Conservation (phyloP, 225 moss, liverwort and hornwort genomes). For the Lunularia cruciata region DNA sequence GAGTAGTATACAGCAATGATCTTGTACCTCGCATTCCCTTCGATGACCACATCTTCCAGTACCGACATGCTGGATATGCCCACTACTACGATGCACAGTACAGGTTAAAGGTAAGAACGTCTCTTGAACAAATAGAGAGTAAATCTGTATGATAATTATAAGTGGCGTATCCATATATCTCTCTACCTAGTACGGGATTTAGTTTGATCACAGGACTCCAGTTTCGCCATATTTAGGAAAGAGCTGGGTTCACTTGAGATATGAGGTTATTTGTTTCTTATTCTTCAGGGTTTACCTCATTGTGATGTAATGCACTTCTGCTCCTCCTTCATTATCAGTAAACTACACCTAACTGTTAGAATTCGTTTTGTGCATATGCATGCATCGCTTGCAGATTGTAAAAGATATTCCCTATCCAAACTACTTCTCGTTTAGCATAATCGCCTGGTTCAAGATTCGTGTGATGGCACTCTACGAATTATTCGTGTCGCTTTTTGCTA, state of each 20-base stretch:
- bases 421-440: slow-evolving; percentile 27
- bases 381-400: slow-evolving; percentile 30
- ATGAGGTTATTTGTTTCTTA: no score
- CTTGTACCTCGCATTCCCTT: slow-evolving; percentile 54
- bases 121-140: neutral
- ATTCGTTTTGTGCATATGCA: no score
- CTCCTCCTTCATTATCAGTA: no score
- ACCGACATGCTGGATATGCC: slow-evolving; percentile 59
- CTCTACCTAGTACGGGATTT: no score
- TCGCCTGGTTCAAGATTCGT: slow-evolving; percentile 20
- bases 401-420: slow-evolving; percentile 43
- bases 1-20: slow-evolving; percentile 75
- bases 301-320: neutral
- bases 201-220: no score
- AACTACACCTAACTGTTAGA: no score
- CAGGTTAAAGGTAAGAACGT: slow-evolving; percentile 24
- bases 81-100: slow-evolving; percentile 55
- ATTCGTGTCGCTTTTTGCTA: slow-evolving; percentile 18
- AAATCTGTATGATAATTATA: neutral
- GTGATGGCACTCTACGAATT: slow-evolving; percentile 56
- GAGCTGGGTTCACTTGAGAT: no score
- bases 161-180: slow-evolving; percentile 16
- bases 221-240: no score
- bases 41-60: slow-evolving; percentile 47
- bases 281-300: neutral